Evolutionary conservation across 306 rosid species (phyloP), one percentile per base, ranked within the genome.

Genomic region (Hippophae tibetana): DNA sequence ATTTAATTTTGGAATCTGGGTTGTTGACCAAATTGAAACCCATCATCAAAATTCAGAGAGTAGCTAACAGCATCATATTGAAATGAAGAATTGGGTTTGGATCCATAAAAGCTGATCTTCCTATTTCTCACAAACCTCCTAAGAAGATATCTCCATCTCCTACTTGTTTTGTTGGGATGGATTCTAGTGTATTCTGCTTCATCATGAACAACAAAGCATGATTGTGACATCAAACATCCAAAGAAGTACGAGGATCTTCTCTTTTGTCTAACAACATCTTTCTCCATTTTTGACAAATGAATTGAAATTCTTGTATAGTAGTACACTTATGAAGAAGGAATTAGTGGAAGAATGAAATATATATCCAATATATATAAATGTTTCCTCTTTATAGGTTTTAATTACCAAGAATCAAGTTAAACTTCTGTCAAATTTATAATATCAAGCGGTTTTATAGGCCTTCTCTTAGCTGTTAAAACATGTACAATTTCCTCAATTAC

Each of bases 61-160:
- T 47, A 47, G 51, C 51, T 47, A 47, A 47, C 51, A 6, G 51
- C 51, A 47, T 47, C 51, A n/a, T 47, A 47, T 47, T 47, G 51
- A n/a, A 47, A 47, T 9, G 51, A 47, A 7, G n/a, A 9, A 47
- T 10, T 47, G 10, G 10, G 6, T 9, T 47, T 47, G 51, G 51
- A 10, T 47, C 51, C 51, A 47, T 47, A 47, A 47, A 47, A 9
- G 10, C 51, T n/a, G n/a, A 47, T 47, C 51, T 9, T 47, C n/a
- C 5, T 47, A 1, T 47, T 9, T 47, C n/a, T 47, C 51, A 47
- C 51, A 47, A 47, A 8, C 51, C 51, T 47, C n/a, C 51, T 47
- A 0, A 47, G 5, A 47, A 47, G 51, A 47, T 47, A 9, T 47
- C 51, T 47, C 51, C 51, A 47, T 47, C 51, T 47, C 9, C 51